Base-by-base conservation (phyloP, 2,329 filamentous ascomycete species). In the Stagonosporopsis rhizophila region DNA sequence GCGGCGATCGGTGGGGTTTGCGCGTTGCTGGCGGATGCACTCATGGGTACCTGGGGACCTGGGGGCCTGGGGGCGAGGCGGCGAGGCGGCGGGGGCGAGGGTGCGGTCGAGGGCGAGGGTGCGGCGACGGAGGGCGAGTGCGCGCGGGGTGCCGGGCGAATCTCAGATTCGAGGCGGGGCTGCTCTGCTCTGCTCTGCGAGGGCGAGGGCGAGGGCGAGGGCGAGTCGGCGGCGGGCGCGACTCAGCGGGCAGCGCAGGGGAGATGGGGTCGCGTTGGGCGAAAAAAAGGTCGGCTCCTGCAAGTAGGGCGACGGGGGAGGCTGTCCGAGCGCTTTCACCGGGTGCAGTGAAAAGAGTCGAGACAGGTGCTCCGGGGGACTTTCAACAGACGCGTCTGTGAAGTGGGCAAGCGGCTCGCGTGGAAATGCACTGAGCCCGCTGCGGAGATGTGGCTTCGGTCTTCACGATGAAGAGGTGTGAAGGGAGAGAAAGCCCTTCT, bases 11-110 rank as follows among this genome's bases (percentile, higher is more conserved):
- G 76, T 73, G 80, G 80, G 66, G 72, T 75, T 59, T 75, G 79
- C 78, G 80, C 78, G 75, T 79, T 77, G 75, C 82, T 77, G 75
- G 80, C 79, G 77, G 82, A 82, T 82, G 83, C 86, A 79, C 81
- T 87, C 85, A 87, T 87, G 83, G 84, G 82, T 82, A 71, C 63
- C 58, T 60, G 62, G 61, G 64, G 59, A 55, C 57, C 23, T 4
- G 59, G 52, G 60, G 35, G 22, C 19, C 44, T 11, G 58, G 55
- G 41, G 54, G 54, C 44, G 51, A 34, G 58, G 45, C 38, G 54
- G 59, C 47, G 56, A n/a, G n/a, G n/a, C n/a, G n/a, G n/a, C n/a
- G n/a, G n/a, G n/a, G 30, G 46, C 44, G 28, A 19, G 17, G 58
- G 23, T 4, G 4, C 7, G 23, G 23, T 25, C 4, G 23, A 4